Base-by-base conservation (phyloP, 2,329 filamentous ascomycete genomes). In the Clonostachys rosea region DNA sequence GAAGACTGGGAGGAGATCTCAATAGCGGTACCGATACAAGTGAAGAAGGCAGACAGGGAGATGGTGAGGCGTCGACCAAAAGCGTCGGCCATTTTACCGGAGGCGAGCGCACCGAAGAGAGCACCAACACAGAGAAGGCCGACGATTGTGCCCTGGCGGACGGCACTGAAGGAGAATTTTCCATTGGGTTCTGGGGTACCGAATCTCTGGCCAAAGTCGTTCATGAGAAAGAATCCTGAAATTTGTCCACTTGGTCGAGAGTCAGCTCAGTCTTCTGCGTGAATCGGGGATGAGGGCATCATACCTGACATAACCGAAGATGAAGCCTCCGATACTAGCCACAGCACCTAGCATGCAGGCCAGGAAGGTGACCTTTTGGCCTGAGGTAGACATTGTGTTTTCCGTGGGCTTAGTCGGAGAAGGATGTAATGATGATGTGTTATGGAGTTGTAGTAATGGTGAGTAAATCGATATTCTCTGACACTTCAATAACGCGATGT, bases 21-120 rank as follows among this genome's bases (percentile, higher is more conserved):
- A n/a, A 87, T 76, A 42, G 83, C 67, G 42, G 81, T 84, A 46
- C 84, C 84, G 33, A 86, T 65, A 52, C 76, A 81, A 56, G 83
- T 81, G 61, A 83, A 79, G 49, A 86, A 70, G 47, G 81, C 78
- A 52, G 81, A 79, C 44, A 71, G 64, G 14, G 79, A 78, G 54
- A 87, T 87, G 17, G 80, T 79, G 40, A 78, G 65, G 34, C 78
- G 76, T 12, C 84, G 79, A 20, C 84, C 84, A 43, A 86, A 70
- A 4, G 65, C 66, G 50, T 87, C 83, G 37, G 82, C 78, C 37
- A 87, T 66, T 30, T 78, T 80, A 9, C 81, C 81, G n/a, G 76
- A 71, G 34, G 73, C 56, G 8, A 85, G 63, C 46, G 79, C 76
- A 42, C 81, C 81, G 34, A 84, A 55, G 20, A 85, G 63, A 17